phyloP scores from a whole-genome alignment of 1,284 basidiomycete genomes.

The Cryptococcus amylolentus region DNA sequence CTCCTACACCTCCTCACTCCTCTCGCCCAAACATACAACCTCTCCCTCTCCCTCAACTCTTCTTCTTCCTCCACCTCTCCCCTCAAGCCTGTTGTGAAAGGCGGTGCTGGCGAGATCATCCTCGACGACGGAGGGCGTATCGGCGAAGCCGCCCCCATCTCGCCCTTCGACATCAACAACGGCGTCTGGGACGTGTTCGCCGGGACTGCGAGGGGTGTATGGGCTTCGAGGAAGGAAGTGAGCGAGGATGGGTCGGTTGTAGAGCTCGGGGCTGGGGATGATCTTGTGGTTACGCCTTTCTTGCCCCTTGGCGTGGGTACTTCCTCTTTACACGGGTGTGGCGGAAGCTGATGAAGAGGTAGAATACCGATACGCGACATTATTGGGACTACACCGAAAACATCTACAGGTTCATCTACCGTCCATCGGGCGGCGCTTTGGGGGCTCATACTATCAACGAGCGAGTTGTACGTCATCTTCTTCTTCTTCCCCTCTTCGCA shows the following conservation, averaged over 20 bases:
- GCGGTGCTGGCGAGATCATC: constrained; percentile 1
- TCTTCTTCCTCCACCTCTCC: constrained; percentile 5
- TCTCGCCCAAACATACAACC: constrained; percentile 31
- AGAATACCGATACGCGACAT: constrained; percentile 29
- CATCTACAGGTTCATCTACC: constrained; percentile 23
- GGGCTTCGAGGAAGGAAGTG: constrained; percentile 25
- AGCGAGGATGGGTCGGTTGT: constrained; percentile 17
- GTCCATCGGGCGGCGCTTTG: constrained; percentile 5
- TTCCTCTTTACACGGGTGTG: background rate
- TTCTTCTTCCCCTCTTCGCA: no score
- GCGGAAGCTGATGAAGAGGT: background rate
- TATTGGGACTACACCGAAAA: constrained; percentile 21
- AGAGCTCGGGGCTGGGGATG: constrained; percentile 11
- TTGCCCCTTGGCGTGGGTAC: constrained; percentile 3
- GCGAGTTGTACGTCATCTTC: constrained; percentile 14
- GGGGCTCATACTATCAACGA: constrained; percentile 35
- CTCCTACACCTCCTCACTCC: constrained; percentile 27
- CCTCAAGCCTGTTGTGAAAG: background rate
- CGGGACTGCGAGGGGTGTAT: constrained; percentile 33
- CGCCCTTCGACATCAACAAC: constrained; percentile 29
- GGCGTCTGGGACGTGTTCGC: constrained; percentile 37
- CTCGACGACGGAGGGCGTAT: constrained; percentile 6
- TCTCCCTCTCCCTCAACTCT: constrained; percentile 36
- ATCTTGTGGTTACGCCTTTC: constrained; percentile 25
- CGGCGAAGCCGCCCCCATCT: constrained; percentile 40